Evolutionary conservation across 768 basidiomycete genomes (phyloP).

Genomic region (Lentinus tigrinus): DNA sequence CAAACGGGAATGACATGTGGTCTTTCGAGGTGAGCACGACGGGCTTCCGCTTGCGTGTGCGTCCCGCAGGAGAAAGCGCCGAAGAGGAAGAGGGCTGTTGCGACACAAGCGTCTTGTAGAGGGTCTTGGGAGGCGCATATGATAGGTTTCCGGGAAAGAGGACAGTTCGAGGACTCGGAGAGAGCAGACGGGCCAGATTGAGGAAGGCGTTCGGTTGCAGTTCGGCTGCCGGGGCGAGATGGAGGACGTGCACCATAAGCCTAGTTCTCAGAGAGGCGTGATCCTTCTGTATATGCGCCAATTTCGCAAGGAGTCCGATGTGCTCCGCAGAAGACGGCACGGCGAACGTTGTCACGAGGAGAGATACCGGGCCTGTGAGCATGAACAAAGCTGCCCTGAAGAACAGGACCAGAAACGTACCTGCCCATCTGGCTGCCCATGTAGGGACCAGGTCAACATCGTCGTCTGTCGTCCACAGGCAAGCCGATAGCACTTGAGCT

Average conservation of each 20-base stretch:
- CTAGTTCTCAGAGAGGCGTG: constrained; percentile 13
- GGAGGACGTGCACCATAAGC: constrained; percentile 49
- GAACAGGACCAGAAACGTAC: constrained; percentile 24
- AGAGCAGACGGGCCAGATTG: constrained; percentile 63
- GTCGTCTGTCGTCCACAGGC: constrained; percentile 45
- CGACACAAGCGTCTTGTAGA: constrained; percentile 23
- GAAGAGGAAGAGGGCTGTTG: constrained; percentile 13
- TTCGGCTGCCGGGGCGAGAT: constrained; percentile 34
- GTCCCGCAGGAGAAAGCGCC: neutral
- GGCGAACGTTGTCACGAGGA: constrained; percentile 43
- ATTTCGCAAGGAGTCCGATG: constrained; percentile 15
- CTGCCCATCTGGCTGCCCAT: constrained; percentile 45
- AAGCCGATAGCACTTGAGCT: constrained; percentile 39
- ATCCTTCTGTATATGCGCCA: constrained; percentile 18
- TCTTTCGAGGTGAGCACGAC: constrained; percentile 30
- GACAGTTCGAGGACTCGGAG: constrained; percentile 45
- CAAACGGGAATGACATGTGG: constrained; percentile 38
- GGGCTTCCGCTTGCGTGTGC: constrained; percentile 17
- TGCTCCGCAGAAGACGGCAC: constrained; percentile 28
- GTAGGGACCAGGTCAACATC: constrained; percentile 33
- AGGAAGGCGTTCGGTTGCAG: constrained; percentile 51
- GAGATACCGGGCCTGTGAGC: constrained; percentile 45
- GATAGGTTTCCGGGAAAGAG: constrained; percentile 51
- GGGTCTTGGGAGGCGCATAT: constrained; percentile 23
- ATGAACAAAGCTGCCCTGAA: neutral